phyloP scores from a whole-genome alignment of 192 early-diverging fungal species.

The Coemansia erecta region DNA sequence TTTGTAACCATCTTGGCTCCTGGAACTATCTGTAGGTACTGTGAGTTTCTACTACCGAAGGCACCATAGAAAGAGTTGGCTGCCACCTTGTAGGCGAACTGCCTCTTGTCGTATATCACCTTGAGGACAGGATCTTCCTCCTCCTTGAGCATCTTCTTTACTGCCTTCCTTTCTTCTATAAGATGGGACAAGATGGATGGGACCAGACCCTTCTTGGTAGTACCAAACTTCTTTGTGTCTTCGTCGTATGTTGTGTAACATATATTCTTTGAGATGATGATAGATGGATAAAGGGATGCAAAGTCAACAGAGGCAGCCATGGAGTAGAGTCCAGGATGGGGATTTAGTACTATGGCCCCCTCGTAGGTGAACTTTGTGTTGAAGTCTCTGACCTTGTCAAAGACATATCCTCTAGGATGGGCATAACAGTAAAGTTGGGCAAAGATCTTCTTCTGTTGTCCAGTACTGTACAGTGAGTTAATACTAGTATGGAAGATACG shows the following conservation, averaged over 20 bases:
- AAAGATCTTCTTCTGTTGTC: slow-evolving; percentile 32
- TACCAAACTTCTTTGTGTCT: neutral
- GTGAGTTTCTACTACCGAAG: slow-evolving; percentile 15
- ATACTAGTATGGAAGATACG: slow-evolving; percentile 14
- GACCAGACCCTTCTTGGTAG: slow-evolving; percentile 11
- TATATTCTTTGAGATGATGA: slow-evolving; percentile 30
- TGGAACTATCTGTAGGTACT: slow-evolving; percentile 14
- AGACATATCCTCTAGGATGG: slow-evolving; percentile 12
- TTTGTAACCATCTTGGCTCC: slow-evolving; percentile 15
- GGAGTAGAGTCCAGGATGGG: slow-evolving; percentile 16
- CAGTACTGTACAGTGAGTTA: slow-evolving; percentile 23
- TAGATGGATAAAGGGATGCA: slow-evolving; percentile 30
- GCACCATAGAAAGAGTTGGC: slow-evolving; percentile 36
- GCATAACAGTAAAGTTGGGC: slow-evolving; percentile 23
- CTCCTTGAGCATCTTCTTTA: slow-evolving; percentile 3
- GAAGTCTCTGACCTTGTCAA: slow-evolving; percentile 15
- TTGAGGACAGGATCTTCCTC: slow-evolving; percentile 12
- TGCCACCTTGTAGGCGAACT: slow-evolving; percentile 24
- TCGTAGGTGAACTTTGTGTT: slow-evolving; percentile 13
- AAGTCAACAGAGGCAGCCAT: slow-evolving; percentile 19
- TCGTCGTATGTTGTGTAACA: slow-evolving; percentile 23
- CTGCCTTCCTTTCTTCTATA: slow-evolving; percentile 8
- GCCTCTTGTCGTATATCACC: slow-evolving; percentile 18
- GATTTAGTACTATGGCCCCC: slow-evolving; percentile 25
- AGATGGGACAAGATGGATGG: slow-evolving; percentile 13